Evolutionary conservation across 805 yeast species (phyloP), one percentile per base, ranked within the genome.

Genomic region (Lachancea cidri): DNA sequence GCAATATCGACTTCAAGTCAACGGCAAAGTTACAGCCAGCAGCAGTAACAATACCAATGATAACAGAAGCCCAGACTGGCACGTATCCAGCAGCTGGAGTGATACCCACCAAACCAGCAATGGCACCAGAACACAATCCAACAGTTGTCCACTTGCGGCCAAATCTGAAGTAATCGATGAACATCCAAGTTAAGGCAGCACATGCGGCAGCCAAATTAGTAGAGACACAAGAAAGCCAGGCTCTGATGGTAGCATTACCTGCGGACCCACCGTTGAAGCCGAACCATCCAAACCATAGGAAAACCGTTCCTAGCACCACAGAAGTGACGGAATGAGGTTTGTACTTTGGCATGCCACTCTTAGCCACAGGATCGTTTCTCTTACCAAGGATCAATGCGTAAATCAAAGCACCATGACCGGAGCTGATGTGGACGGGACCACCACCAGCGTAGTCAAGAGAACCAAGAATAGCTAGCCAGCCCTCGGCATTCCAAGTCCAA

Each of bases 231-330:
- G 97, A 96, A 72, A 88, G 88, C 84, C 87, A 86, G 43, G 96
- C 89, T 69, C 97, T 83, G 62, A 93, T 80, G 47, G 91, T 68
- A 29, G 96, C 86, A 60, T 87, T 83, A 65, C 96, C 97, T 38
- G 97, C 85, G 36, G 96, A 87, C 56, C 98, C 98, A 66, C 96
- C 97, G 75, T 93, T 93, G 79, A 93, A 93, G 31, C 96, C 97
- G 58, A 88, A 88, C 98, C 98, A 93, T 29, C 98, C 98, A 57
- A 93, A 88, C 96, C 97, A 91, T 54, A 93, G 76, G 71, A 93
- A 85, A 9, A 86, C 83, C 16, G 97, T 88, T 41, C 98, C 98
- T 44, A 93, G 68, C 14, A 89, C 96, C 44, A 88, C 86, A 35
- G 88, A 77, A 6, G 95, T 77, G 29, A 91, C 95, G 17, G 93